Evolutionary conservation across 345 rosid species (phyloP), one percentile per base, ranked within the genome.

Genomic region (Eutrema heterophyllum): DNA sequence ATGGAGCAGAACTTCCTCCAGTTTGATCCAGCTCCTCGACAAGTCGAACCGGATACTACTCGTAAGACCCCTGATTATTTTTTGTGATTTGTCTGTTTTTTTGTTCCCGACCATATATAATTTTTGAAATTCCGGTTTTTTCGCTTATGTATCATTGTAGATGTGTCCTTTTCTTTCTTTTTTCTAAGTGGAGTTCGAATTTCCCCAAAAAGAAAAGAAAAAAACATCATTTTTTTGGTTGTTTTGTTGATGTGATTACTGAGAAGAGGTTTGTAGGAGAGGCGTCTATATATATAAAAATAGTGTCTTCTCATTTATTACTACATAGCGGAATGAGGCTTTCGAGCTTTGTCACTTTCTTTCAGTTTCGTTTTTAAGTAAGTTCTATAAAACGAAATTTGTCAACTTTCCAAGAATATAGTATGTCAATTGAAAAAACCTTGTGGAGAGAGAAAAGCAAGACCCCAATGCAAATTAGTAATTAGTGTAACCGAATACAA

Each of bases 11-110:
- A 84, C 60, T 90, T 90, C 77, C 92, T 90, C 24, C 97, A 90
- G 49, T 90, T 90, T 52, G 97, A 90, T 78, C 97, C 97, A 40
- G 97, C 97, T 9, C 94, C 97, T n/a, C 82, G 94, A 58, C 94
- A 88, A 71, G 84, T 85, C 29, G 94, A 90, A 58, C 94, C 92
- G 0, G 97, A 90, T 58, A 75, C 90, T 40, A 87, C 97, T 5
- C 87, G 97, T 48, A 86, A 85, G 84, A 90, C 94, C 50, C 97
- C 97, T 0, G 94, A 90, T 77, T 88, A 90, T 82, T 88, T 90
- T 87, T 83, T 90, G 86, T 90, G 74, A 78, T 60, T 39, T 71
- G 41, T 51, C 40, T 72, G 57, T 44, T 45, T 45, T 52, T 41
- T 56, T 36, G 61, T 9, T 29, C 5, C 36, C 65, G 21, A 64